Percentiles rank a stretch among this genome's conserved stretches.
phyloP scores from a whole-genome alignment of 2,329 filamentous ascomycete genomes.

The Colletotrichum incanum region DNA sequence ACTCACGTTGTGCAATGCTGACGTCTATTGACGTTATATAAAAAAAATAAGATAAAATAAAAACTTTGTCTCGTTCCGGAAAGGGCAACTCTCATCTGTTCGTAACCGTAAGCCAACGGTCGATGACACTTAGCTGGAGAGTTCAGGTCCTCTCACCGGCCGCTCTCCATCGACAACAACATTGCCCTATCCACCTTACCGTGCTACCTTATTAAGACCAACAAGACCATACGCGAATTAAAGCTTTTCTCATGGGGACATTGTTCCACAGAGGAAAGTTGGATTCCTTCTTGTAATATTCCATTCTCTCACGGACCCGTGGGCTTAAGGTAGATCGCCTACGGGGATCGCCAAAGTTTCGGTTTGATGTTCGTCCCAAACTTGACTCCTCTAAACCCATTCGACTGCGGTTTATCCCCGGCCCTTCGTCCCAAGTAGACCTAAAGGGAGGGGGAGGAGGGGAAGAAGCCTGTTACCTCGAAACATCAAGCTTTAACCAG shows the following conservation, averaged over 20 bases:
- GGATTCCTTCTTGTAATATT: background rate
- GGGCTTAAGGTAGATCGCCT: background rate
- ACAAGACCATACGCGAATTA: too few species aligned
- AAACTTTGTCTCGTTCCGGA: background rate
- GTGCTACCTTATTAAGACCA: background rate
- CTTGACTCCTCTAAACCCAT: background rate
- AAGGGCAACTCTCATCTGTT: background rate
- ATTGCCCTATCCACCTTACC: background rate
- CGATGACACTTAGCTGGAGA: background rate
- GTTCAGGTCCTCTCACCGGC: background rate
- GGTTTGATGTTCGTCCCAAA: constrained; percentile 41
- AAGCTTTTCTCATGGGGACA: background rate
- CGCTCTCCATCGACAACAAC: background rate
- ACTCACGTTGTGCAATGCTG: background rate
- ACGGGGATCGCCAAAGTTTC: constrained; percentile 6
- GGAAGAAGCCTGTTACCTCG: background rate
- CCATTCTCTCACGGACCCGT: background rate
- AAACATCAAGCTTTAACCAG: background rate
- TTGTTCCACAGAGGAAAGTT: background rate
- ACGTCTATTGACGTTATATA: background rate
- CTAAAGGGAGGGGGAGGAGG: too few species aligned
- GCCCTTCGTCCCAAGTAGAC: background rate
- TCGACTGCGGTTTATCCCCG: background rate
- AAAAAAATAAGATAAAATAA: too few species aligned
- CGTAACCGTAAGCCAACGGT: background rate